These are phyloP conservation scores for Dicorynia guianensis DNA, from an alignment of 306 rosid species.

Conservation along the genomic window DNA sequence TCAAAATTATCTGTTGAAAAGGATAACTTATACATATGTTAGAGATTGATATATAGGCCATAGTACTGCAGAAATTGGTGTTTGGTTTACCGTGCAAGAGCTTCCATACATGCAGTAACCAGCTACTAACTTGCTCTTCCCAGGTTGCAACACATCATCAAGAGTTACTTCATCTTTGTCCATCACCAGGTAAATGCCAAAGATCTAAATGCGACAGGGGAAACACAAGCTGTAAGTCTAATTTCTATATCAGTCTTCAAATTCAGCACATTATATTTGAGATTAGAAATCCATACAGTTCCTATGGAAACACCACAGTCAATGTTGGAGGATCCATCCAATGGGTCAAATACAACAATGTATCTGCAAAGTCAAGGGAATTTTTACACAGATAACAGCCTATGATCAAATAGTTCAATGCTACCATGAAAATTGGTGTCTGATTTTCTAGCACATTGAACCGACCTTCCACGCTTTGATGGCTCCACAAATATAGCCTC, in stretches of 20 bases:
- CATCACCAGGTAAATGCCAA: slow-evolving; percentile 76
- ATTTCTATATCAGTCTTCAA: neutral
- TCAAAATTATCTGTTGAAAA: neutral
- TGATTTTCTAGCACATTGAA: slow-evolving; percentile 15
- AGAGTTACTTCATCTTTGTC: slow-evolving; percentile 58
- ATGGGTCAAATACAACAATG: slow-evolving; percentile 85
- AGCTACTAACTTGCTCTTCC: slow-evolving; percentile 79
- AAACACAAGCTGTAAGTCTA: slow-evolving; percentile 15
- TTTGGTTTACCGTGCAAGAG: slow-evolving; percentile 85
- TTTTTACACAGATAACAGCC: slow-evolving; percentile 2
- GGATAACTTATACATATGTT: neutral
- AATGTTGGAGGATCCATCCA: slow-evolving; percentile 78
- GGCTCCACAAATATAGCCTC: slow-evolving; percentile 75
- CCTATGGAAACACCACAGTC: slow-evolving; percentile 98
- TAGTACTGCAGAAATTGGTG: neutral
- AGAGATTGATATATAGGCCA: neutral
- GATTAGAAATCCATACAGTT: slow-evolving; percentile 63
- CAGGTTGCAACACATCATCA: slow-evolving; percentile 83
- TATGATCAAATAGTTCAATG: neutral
- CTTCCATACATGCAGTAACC: slow-evolving; percentile 99
- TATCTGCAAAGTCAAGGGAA: slow-evolving; percentile 60
- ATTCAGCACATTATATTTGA: neutral
- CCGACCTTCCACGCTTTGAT: slow-evolving; percentile 57
- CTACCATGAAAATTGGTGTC: neutral
- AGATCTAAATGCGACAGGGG: slow-evolving; percentile 58